A percentile compares a stretch with the other conserved stretches of the same genome.
Evolutionary conservation across 2,329 filamentous ascomycete genomes (phyloP).

Genomic region (Colletotrichum sp.): DNA sequence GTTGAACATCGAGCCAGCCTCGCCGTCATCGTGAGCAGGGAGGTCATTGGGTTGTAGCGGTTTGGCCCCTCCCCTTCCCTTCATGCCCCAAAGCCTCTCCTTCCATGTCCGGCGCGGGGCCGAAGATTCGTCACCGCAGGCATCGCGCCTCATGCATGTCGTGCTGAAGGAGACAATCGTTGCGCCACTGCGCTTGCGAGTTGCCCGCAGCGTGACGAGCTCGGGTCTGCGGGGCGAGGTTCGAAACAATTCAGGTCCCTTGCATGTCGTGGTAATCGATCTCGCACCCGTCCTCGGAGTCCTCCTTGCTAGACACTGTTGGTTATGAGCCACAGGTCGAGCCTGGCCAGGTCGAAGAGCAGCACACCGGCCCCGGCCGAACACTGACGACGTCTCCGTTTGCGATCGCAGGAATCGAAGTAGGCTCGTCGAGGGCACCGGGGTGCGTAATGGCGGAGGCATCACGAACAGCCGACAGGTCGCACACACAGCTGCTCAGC

Average conservation of each 20-base stretch:
- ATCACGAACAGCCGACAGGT: constrained; percentile 37
- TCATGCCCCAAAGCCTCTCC: constrained; percentile 52
- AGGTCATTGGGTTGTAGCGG: constrained; percentile 63
- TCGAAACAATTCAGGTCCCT: constrained; percentile 26
- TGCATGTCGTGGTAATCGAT: constrained; percentile 19
- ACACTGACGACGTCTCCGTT: constrained; percentile 62
- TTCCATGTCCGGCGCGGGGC: constrained; percentile 45
- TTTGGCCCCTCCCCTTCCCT: constrained; percentile 39
- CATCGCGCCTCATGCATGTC: constrained; percentile 24
- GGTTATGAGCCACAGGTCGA: background rate
- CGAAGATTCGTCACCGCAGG: constrained; percentile 29
- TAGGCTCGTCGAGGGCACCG: constrained; percentile 61
- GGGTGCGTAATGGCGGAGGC: constrained; percentile 36
- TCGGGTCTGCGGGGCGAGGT: constrained; percentile 33
- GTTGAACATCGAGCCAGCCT: constrained; percentile 67
- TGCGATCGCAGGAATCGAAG: constrained; percentile 77
- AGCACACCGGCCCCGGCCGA: constrained; percentile 41
- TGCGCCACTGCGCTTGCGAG: background rate
- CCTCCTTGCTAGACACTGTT: background rate
- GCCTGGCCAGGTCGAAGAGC: background rate
- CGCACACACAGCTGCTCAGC: background rate
- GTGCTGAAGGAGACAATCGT: constrained; percentile 32
- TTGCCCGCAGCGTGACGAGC: constrained; percentile 9
- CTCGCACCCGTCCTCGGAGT: constrained; percentile 24
- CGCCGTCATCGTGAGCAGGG: constrained; percentile 63